Evolutionary conservation across 495 filamentous ascomycete species (phyloP), one percentile per base, ranked within the genome.

Genomic region (Aspergillus sclerotiicarbonarius): DNA sequence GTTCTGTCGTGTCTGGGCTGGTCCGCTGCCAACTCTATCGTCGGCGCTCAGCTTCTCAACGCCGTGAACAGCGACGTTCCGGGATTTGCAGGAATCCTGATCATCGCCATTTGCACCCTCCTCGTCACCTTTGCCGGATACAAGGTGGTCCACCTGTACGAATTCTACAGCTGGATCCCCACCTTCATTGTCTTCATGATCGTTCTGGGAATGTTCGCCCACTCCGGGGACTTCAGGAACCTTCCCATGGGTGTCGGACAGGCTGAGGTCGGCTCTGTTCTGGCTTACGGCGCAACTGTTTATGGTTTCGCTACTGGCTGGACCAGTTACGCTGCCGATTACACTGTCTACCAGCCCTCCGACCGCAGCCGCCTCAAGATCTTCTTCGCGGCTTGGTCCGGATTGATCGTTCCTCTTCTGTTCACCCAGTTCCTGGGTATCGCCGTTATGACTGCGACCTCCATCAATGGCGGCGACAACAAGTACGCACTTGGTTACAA

Each of bases 361-460:
- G 73, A 72, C 54, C 79, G 80, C 45, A 82, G 82, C 48, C 80
- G 84, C 20, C 67, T 66, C 37, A 82, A 81, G 48, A 76, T 90
- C 47, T 95, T 92, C 72, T 54, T 83, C 53, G 85, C 83, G 67
- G 88, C 88, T 20, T 92, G 84, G 71, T 66, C 73, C 18, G 90
- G 90, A 20, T 78, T 94, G 18, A 84, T 88, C 57, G 63, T 88
- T 57, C 84, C 90, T 1, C 82, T 92, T 0, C 72, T 88, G 43
- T 92, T 95, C 74, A 87, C 86, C 4, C 82, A 93, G 69, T 86
- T 93, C 70, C 83, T 95, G 1, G 90, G 89, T 31, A 84, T 89
- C 4, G 90, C 90, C 16, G 71, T 95, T 56, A 80, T 79, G 45
- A 88, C 87, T 4, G 87, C 87, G 13, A 85, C 83, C 48, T 61